Evolutionary conservation across 2,329 filamentous ascomycete genomes (phyloP).

Genomic region (Pseudocercospora ulei): DNA sequence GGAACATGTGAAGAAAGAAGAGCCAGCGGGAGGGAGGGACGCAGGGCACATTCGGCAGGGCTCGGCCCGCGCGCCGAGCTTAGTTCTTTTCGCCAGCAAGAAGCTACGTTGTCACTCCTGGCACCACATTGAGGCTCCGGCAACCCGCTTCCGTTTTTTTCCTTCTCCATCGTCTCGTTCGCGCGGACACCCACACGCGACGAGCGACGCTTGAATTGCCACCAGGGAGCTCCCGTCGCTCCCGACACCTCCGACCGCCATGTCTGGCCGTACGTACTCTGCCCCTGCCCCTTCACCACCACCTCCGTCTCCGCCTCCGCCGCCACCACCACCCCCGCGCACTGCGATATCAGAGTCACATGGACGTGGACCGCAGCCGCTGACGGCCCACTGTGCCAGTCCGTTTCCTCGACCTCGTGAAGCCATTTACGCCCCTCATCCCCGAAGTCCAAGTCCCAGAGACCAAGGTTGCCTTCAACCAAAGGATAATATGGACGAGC

Average conservation of each 20-base stretch:
- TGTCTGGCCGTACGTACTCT: conserved; percentile 18
- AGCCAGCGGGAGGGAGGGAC: too few species aligned
- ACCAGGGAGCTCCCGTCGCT: conserved; percentile 11
- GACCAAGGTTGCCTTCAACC: conserved; percentile 98
- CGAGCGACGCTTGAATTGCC: neutral
- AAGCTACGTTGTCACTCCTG: too few species aligned
- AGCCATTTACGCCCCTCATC: conserved; percentile 98
- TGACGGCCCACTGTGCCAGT: conserved; percentile 47
- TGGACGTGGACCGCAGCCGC: conserved; percentile 1
- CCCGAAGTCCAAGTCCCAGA: conserved; percentile 98
- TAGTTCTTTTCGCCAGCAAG: too few species aligned
- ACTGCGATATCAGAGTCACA: neutral
- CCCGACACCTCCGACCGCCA: conserved; percentile 12
- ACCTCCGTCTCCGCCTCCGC: neutral
- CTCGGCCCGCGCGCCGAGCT: too few species aligned
- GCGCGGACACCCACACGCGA: neutral
- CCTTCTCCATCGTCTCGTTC: conserved; percentile 5
- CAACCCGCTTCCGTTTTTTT: conserved; percentile 7
- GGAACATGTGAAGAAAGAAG: too few species aligned
- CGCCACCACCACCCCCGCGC: neutral
- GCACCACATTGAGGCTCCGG: too few species aligned
- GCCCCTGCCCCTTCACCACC: conserved; percentile 1
- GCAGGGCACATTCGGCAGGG: too few species aligned
- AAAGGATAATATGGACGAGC: conserved; percentile 51
- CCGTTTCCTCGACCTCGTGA: conserved; percentile 98